phyloP scores from a whole-genome alignment of 2,329 filamentous ascomycete species.

The Aspergillus flavus region DNA sequence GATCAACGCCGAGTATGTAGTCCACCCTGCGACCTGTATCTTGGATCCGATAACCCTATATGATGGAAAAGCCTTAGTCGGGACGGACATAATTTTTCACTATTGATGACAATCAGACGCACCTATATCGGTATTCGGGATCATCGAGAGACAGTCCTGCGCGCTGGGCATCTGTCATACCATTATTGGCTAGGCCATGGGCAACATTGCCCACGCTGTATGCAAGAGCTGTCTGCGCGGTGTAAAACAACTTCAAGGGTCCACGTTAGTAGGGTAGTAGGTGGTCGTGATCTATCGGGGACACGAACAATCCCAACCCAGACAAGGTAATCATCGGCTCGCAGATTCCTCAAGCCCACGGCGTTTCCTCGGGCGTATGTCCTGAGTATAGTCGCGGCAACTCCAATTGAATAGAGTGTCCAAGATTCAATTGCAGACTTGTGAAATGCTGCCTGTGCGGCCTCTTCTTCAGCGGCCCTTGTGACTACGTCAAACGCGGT shows the following conservation, averaged over 20 bases:
- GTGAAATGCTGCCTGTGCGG: constrained; percentile 17
- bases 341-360: constrained; percentile 28
- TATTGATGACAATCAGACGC: background rate
- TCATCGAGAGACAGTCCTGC: constrained; percentile 43
- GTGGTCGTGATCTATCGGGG: background rate
- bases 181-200: constrained; percentile 57
- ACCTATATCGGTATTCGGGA: constrained; percentile 47
- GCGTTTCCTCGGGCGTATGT: constrained; percentile 37
- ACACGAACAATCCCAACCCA: constrained; percentile 51
- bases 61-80: background rate
- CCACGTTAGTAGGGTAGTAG: constrained; percentile 7
- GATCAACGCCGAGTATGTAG: constrained; percentile 52
- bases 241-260: constrained; percentile 49
- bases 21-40: constrained; percentile 56
- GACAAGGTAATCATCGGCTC: constrained; percentile 58
- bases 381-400: constrained; percentile 35
- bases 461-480: constrained; percentile 14
- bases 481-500: background rate
- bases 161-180: constrained; percentile 55
- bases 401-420: constrained; percentile 29
- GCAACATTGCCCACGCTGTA: constrained; percentile 51
- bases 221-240: constrained; percentile 49
- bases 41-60: constrained; percentile 53
- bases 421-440: constrained; percentile 25
- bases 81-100: background rate